A percentile compares a stretch with the other conserved stretches of the same genome.
Conservation (phyloP, 805 yeast genomes). For the Candida sanyiensis region DNA sequence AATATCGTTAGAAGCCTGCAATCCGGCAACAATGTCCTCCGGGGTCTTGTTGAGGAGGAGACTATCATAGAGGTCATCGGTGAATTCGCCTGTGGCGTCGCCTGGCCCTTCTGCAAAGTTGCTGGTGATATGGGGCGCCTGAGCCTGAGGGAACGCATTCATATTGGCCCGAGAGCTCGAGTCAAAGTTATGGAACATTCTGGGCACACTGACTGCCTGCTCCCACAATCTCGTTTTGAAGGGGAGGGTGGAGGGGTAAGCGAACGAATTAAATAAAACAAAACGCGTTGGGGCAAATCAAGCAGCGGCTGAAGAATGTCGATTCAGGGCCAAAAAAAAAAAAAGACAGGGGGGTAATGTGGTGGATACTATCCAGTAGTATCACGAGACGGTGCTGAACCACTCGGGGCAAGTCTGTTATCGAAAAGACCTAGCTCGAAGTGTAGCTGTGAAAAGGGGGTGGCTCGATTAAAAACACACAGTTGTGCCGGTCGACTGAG, state of each 20-base stretch:
- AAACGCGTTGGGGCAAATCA: conserved; percentile 2
- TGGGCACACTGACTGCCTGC: too few species aligned
- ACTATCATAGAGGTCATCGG: conserved; percentile 14
- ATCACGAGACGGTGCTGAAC: neutral
- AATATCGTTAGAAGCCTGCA: conserved; percentile 13
- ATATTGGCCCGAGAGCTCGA: neutral
- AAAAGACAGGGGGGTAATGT: too few species aligned
- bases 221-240: too few species aligned
- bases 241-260: too few species aligned
- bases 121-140: neutral
- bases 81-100: neutral
- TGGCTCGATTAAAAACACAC: too few species aligned
- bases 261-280: too few species aligned
- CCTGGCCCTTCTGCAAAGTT: neutral
- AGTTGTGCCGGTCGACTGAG: neutral
- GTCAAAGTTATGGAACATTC: conserved; percentile 1
- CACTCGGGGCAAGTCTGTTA: neutral
- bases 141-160: neutral
- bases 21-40: conserved; percentile 19
- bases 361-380: conserved; percentile 1
- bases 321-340: neutral
- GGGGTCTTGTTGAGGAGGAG: conserved; percentile 15
- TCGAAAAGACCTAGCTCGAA: too few species aligned
- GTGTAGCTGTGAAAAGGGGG: too few species aligned
- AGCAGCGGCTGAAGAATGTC: too few species aligned